Evolutionary conservation across 2,329 filamentous ascomycete genomes (phyloP).

Genomic region (Diplodia corticola): DNA sequence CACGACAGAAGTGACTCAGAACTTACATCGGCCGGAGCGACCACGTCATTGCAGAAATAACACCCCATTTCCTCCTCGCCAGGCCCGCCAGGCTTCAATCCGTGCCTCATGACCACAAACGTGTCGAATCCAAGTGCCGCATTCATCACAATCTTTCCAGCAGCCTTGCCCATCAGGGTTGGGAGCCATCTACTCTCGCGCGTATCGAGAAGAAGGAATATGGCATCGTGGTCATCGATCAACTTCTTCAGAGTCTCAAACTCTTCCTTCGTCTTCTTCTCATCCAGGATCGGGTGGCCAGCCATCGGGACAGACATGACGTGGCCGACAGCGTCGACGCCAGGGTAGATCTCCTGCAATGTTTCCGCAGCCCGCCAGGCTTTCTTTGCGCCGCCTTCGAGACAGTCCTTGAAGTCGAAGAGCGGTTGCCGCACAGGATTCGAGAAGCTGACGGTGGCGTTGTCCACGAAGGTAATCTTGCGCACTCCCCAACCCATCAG

Average conservation of each 20-base stretch:
- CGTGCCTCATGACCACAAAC: slow-evolving; percentile 96
- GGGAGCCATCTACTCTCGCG: slow-evolving; percentile 93
- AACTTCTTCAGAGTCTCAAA: slow-evolving; percentile 73
- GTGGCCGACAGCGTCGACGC: slow-evolving; percentile 78
- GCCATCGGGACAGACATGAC: slow-evolving; percentile 91
- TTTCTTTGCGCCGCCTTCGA: slow-evolving; percentile 81
- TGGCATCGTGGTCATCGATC: slow-evolving; percentile 81
- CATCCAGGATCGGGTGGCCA: slow-evolving; percentile 81
- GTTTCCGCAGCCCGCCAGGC: slow-evolving; percentile 78
- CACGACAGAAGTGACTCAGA: background rate
- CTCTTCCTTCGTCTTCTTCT: slow-evolving; percentile 67
- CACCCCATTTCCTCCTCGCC: slow-evolving; percentile 76
- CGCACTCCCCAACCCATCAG: slow-evolving; percentile 94
- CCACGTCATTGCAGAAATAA: slow-evolving; percentile 98
- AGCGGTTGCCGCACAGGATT: slow-evolving; percentile 95
- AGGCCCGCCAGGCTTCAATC: slow-evolving; percentile 54
- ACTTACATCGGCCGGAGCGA: slow-evolving; percentile 87
- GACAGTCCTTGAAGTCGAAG: slow-evolving; percentile 86
- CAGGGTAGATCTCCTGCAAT: slow-evolving; percentile 83
- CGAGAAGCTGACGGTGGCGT: slow-evolving; percentile 88
- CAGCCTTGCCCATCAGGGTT: slow-evolving; percentile 91
- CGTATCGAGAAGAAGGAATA: slow-evolving; percentile 97
- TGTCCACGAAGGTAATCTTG: slow-evolving; percentile 95
- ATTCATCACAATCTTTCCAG: slow-evolving; percentile 94
- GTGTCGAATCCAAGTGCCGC: slow-evolving; percentile 95